Evolutionary conservation across 139 green algal species (phyloP), one percentile per base, ranked within the genome.

Genomic region (Chlorella vulgaris): DNA sequence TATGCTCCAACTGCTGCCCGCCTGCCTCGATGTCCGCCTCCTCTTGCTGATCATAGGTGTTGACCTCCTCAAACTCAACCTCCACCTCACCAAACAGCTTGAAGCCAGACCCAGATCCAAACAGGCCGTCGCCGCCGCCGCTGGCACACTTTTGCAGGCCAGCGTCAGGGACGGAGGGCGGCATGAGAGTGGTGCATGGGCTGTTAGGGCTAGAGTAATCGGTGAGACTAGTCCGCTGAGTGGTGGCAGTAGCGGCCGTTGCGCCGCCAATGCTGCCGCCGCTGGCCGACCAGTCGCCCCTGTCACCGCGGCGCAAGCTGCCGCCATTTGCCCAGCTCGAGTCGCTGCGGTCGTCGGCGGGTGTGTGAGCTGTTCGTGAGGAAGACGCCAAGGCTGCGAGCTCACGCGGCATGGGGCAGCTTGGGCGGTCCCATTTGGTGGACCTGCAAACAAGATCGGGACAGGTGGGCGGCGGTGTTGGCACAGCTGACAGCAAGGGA

Each of bases 11-110:
- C 18, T 31, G 55, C 22, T 65, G 55, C 55, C 5, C 15, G 18
- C n/a, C 55, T 21, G 5, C 18, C 55, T 65, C 55, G 5, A 31
- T n/a, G n/a, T n/a, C 65, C 36, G 43, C 65, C 35, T 42, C 65
- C 65, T 71, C 65, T 18, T 71, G 68, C 28, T 40, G 40, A 7
- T 55, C 68, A 60, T 75, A 75, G 7, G 39, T 47, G 36, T 79
- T 33, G 35, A 38, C 2, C 21, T 68, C 73, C 31, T 39, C 26
- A 24, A 68, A 79, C 8, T 50, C 73, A n/a, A 79, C 62, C 33
- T 47, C 28, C 26, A 79, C 73, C 2, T 79, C 73, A 42, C 42
- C 42, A 53, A 79, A 71, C 33, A 71, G 65, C 65, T 71, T 71
- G 65, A 65, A 65, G 18, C 65, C 36, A 21, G 36, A 21, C 19